phyloP scores from a whole-genome alignment of 1,284 basidiomycete genomes.

The Phellinidium pouzarii region DNA sequence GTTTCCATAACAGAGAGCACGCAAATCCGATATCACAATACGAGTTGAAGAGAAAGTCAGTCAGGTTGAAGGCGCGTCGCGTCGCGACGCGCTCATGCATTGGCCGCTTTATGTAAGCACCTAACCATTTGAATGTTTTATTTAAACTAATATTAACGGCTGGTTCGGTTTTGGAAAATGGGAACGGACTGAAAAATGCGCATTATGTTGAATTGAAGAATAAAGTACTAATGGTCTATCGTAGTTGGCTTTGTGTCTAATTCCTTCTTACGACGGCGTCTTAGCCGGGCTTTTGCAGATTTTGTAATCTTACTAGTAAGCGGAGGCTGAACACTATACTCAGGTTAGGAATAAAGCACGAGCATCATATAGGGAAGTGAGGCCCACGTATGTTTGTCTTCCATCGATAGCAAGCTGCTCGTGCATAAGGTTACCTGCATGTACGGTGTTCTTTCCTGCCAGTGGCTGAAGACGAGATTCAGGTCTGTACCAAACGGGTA shows the following conservation, averaged over 20 bases:
- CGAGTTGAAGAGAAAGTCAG: too few species aligned
- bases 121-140: too few species aligned
- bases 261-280: slow-evolving; percentile 37
- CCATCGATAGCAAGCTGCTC: slow-evolving; percentile 38
- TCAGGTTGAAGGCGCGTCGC: too few species aligned
- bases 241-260: background rate
- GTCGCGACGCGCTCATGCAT: too few species aligned
- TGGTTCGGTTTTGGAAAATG: too few species aligned
- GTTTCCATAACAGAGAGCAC: background rate
- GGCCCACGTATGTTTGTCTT: slow-evolving; percentile 18
- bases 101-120: too few species aligned
- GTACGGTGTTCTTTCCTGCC: slow-evolving; percentile 60
- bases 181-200: too few species aligned
- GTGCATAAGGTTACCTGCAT: slow-evolving; percentile 69
- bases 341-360: background rate
- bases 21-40: too few species aligned
- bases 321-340: slow-evolving; percentile 50
- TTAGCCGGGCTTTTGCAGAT: slow-evolving; percentile 49
- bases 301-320: slow-evolving; percentile 46
- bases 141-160: too few species aligned
- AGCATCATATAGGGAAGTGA: background rate
- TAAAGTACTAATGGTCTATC: background rate
- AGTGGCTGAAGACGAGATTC: slow-evolving; percentile 38
- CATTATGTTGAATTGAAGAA: too few species aligned
- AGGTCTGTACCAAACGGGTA: background rate